Conservation (phyloP, 75 land plant genomes). For the Isoetes taiwanensis region DNA sequence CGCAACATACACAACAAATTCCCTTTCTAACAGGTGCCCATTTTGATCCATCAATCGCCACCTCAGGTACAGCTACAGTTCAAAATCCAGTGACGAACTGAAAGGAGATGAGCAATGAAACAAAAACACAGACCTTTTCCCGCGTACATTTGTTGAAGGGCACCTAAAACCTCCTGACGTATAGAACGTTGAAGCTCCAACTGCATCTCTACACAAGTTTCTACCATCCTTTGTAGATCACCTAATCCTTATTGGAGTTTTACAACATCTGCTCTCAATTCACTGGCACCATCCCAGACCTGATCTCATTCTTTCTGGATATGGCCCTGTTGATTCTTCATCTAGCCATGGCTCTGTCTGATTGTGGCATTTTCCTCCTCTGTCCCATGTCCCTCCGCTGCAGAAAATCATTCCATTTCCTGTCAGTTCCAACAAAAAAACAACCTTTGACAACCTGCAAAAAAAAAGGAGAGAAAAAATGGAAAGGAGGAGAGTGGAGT, state of each 20-base stretch:
- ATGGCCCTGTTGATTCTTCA: too few species aligned
- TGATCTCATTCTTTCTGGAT: too few species aligned
- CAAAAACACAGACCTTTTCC: slow-evolving; percentile 34
- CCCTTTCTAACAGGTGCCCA: slow-evolving; percentile 84
- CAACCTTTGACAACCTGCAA: too few species aligned
- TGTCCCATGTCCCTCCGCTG: too few species aligned
- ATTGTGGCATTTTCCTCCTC: too few species aligned
- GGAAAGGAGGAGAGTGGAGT: too few species aligned
- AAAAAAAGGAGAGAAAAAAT: too few species aligned
- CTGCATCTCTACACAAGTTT: slow-evolving; percentile 85
- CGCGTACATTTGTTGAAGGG: slow-evolving; percentile 49
- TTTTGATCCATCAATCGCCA: slow-evolving; percentile 60
- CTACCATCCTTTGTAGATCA: slow-evolving; percentile 53
- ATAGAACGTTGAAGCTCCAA: slow-evolving; percentile 76
- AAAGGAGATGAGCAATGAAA: slow-evolving; percentile 1
- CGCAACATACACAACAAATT: slow-evolving; percentile 85
- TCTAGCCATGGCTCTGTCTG: too few species aligned
- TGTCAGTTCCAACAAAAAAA: too few species aligned
- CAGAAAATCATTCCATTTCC: too few species aligned
- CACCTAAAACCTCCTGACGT: slow-evolving; percentile 76
- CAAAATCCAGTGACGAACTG: not conserved
- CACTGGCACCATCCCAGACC: slow-evolving; percentile 69
- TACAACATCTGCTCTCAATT: slow-evolving; percentile 40
- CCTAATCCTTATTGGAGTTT: slow-evolving; percentile 38
- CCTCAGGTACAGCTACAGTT: slow-evolving; percentile 32